phyloP scores from a whole-genome alignment of 116 monocot genomes.

The Thalassia testudinum region DNA sequence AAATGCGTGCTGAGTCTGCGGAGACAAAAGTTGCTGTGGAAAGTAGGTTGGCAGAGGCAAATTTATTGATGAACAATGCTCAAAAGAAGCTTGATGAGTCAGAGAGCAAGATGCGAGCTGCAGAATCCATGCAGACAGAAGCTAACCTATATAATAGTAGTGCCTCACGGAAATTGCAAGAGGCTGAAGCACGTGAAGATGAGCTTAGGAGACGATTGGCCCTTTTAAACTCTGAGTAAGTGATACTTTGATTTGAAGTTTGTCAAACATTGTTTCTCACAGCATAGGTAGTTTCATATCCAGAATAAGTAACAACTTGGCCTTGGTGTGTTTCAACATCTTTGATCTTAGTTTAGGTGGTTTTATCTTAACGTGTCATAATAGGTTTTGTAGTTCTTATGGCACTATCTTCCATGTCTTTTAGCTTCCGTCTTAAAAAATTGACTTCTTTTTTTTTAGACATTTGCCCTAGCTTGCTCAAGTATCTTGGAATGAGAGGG shows the following conservation, averaged over 20 bases:
- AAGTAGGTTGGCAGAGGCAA: constrained; percentile 60
- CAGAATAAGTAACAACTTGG: no score
- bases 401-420: no score
- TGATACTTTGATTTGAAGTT: background rate
- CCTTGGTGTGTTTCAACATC: no score
- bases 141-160: constrained; percentile 31
- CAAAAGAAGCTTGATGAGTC: constrained; percentile 64
- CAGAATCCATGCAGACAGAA: constrained; percentile 62
- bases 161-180: constrained; percentile 54
- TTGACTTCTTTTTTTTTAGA: no score
- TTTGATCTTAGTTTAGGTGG: no score
- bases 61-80: constrained; percentile 35
- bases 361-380: no score
- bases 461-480: no score
- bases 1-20: constrained; percentile 70
- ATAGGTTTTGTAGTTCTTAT: no score
- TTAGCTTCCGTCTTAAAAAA: no score
- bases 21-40: constrained; percentile 74
- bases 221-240: constrained; percentile 62
- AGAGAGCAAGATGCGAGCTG: constrained; percentile 35
- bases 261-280: background rate
- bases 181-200: constrained; percentile 89
- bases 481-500: no score
- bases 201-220: constrained; percentile 46
- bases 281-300: no score